Percentiles rank a stretch among this genome's conserved stretches.
phyloP scores from a whole-genome alignment of 2,329 filamentous ascomycete species.

The Xylariaceae sp. region DNA sequence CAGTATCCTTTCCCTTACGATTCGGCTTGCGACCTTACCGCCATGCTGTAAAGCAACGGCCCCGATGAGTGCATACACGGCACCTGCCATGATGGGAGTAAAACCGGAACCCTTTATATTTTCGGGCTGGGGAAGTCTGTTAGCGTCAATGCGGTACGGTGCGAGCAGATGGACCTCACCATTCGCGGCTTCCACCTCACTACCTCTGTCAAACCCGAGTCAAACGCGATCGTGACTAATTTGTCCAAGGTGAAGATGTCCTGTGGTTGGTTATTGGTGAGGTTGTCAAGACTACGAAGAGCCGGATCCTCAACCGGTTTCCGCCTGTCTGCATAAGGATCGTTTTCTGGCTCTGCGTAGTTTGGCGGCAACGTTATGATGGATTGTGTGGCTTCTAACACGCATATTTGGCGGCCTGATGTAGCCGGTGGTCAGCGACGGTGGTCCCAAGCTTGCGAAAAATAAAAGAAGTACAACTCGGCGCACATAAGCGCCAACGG shows the following conservation, averaged over 20 bases:
- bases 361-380: slow-evolving; percentile 57
- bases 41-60: slow-evolving; percentile 89
- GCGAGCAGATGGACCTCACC: slow-evolving; percentile 53
- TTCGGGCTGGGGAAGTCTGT: slow-evolving; percentile 50
- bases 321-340: slow-evolving; percentile 57
- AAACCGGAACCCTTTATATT: slow-evolving; percentile 74
- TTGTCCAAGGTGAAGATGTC: slow-evolving; percentile 66
- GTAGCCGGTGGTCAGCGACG: background rate
- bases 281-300: slow-evolving; percentile 72
- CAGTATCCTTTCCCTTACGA: slow-evolving; percentile 78
- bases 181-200: slow-evolving; percentile 86
- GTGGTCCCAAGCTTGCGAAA: background rate
- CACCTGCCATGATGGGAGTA: slow-evolving; percentile 73
- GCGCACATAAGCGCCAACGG: background rate
- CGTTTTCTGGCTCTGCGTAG: slow-evolving; percentile 30
- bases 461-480: too few relatives aligned
- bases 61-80: slow-evolving; percentile 83
- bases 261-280: slow-evolving; percentile 63
- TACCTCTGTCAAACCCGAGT: slow-evolving; percentile 73
- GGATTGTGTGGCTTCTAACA: slow-evolving; percentile 53
- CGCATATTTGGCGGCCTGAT: slow-evolving; percentile 36
- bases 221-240: slow-evolving; percentile 67
- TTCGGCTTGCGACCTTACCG: slow-evolving; percentile 71
- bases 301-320: slow-evolving; percentile 70
- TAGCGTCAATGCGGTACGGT: slow-evolving; percentile 16